Evolutionary conservation across 176 grass and related monocot genomes (phyloP).

Genomic region (Otatea glauca): DNA sequence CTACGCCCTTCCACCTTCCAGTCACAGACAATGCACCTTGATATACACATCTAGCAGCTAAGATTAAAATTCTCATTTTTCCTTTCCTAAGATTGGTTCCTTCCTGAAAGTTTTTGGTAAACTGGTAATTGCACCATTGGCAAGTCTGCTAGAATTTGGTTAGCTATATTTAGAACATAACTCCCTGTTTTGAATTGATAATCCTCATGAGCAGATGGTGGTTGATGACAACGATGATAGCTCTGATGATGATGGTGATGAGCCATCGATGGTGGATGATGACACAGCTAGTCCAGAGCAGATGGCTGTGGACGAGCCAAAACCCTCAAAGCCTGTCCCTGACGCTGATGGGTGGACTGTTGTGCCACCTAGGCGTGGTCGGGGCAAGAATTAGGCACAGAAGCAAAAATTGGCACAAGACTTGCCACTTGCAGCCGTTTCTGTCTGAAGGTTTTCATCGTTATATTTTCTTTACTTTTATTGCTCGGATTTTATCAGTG

Average conservation of each 20-base stretch:
- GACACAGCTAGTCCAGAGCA: conserved; percentile 41
- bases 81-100: neutral
- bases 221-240: conserved; percentile 52
- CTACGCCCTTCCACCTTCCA: neutral
- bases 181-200: neutral
- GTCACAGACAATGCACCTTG: neutral
- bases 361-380: conserved; percentile 60
- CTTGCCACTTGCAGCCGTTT: neutral
- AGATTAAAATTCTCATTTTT: neutral
- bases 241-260: conserved; percentile 47
- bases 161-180: neutral
- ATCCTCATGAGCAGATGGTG: conserved; percentile 35
- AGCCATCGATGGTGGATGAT: conserved; percentile 42
- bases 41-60: neutral
- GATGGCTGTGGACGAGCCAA: conserved; percentile 54
- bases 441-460: neutral
- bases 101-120: neutral
- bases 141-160: neutral
- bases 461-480: neutral
- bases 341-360: conserved; percentile 84
- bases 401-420: conserved; percentile 16
- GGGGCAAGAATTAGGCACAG: conserved; percentile 44
- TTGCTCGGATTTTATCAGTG: neutral
- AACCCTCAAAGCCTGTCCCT: conserved; percentile 42
- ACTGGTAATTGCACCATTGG: neutral